Conservation (phyloP, 305 asterid species). For the Coffea humblotiana region DNA sequence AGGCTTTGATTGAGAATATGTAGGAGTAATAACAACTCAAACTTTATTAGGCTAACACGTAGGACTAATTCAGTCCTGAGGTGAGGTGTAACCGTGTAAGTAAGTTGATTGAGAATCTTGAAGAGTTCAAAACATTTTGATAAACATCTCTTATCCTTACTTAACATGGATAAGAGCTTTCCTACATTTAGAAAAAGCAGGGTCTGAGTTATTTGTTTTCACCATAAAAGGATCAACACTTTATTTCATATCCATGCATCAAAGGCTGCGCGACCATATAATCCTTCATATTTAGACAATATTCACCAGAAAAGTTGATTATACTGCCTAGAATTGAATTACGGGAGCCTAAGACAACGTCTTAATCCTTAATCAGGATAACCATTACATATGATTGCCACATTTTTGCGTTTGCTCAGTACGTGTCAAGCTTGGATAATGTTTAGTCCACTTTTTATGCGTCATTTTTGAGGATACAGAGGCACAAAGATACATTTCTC, state of each 20-base stretch:
- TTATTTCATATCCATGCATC: background rate
- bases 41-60: background rate
- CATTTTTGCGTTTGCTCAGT: background rate
- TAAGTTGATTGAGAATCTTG: background rate
- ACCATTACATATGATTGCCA: background rate
- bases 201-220: too few relatives aligned
- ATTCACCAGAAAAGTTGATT: background rate
- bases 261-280: slow-evolving; percentile 3
- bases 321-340: background rate
- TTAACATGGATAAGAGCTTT: background rate
- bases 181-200: background rate
- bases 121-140: background rate
- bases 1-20: too few relatives aligned
- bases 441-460: background rate
- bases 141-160: background rate
- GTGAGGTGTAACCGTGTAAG: background rate
- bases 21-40: background rate
- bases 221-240: background rate
- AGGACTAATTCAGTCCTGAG: background rate
- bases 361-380: background rate
- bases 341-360: background rate
- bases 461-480: background rate
- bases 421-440: background rate
- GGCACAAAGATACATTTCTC: slow-evolving; percentile 2
- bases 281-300: background rate